phyloP scores from a whole-genome alignment of 331 rosid species.

The Acacia pycnantha region DNA sequence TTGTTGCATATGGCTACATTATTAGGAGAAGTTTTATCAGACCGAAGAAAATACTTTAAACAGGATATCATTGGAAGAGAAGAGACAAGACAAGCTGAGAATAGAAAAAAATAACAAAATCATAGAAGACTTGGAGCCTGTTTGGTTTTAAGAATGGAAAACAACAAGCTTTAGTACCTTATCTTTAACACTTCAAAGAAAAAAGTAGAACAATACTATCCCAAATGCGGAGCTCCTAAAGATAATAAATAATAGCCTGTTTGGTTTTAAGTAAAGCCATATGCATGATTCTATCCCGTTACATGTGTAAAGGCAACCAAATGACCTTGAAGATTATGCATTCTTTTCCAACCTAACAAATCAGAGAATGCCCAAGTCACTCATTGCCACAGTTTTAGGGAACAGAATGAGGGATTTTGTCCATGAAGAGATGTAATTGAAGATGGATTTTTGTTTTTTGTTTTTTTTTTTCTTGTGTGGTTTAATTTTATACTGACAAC shows the following conservation, averaged over 20 bases:
- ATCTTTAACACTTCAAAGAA: background rate
- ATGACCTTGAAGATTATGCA: background rate
- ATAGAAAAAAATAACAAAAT: background rate
- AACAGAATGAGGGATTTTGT: background rate
- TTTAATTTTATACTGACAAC: background rate
- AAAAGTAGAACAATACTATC: background rate
- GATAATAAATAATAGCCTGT: too few species aligned
- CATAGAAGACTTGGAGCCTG: background rate
- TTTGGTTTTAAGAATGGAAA: background rate
- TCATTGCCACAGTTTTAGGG: background rate
- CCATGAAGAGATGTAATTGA: background rate
- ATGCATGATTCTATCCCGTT: background rate
- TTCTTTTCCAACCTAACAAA: background rate
- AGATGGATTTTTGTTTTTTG: background rate
- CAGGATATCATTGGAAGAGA: background rate
- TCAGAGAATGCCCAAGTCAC: background rate
- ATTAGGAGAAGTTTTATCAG: background rate
- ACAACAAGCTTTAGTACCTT: background rate
- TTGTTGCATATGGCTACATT: background rate
- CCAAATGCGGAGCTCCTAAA: background rate
- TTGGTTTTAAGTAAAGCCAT: background rate
- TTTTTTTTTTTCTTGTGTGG: background rate
- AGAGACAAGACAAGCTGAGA: background rate
- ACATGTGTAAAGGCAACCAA: background rate
- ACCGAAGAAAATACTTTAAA: background rate